Conservation (phyloP, 2,329 filamentous ascomycete species). For the Talaromyces marneffei region DNA sequence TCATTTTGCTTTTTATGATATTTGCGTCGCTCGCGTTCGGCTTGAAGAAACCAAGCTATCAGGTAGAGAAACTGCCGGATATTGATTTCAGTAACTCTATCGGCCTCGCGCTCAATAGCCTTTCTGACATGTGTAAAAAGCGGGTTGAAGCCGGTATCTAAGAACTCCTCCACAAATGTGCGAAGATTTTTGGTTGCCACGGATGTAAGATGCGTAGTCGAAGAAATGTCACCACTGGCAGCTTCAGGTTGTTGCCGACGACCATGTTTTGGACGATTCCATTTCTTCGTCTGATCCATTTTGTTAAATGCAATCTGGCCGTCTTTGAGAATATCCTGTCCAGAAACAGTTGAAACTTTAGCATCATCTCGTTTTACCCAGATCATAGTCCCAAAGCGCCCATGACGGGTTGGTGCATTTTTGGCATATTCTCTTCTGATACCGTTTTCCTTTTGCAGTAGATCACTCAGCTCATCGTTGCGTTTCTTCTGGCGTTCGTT, state of each 20-base stretch:
- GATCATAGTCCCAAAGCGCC: slow-evolving; percentile 93
- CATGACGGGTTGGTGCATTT: slow-evolving; percentile 78
- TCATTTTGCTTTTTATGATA: slow-evolving; percentile 50
- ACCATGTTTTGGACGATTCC: slow-evolving; percentile 68
- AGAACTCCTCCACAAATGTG: slow-evolving; percentile 82
- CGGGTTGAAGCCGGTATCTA: slow-evolving; percentile 94
- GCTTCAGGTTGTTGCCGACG: slow-evolving; percentile 58
- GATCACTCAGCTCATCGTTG: slow-evolving; percentile 63
- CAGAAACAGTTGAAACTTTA: slow-evolving; percentile 79
- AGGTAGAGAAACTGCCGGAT: slow-evolving; percentile 86
- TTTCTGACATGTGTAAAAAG: slow-evolving; percentile 78
- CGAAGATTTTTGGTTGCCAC: slow-evolving; percentile 71
- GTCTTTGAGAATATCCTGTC: slow-evolving; percentile 75
- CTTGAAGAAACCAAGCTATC: slow-evolving; percentile 85
- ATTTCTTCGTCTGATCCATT: slow-evolving; percentile 87
- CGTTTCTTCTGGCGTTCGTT: slow-evolving; percentile 63
- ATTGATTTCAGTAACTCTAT: slow-evolving; percentile 72
- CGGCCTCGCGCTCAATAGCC: slow-evolving; percentile 82
- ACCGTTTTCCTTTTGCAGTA: slow-evolving; percentile 78
- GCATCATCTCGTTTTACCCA: slow-evolving; percentile 87
- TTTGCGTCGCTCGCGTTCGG: slow-evolving; percentile 67
- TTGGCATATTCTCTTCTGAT: slow-evolving; percentile 72
- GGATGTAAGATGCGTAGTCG: slow-evolving; percentile 62
- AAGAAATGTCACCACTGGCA: slow-evolving; percentile 65
- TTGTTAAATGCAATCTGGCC: slow-evolving; percentile 69